Conservation (phyloP, 495 filamentous ascomycete species). For the Talaromyces wortmannii region DNA sequence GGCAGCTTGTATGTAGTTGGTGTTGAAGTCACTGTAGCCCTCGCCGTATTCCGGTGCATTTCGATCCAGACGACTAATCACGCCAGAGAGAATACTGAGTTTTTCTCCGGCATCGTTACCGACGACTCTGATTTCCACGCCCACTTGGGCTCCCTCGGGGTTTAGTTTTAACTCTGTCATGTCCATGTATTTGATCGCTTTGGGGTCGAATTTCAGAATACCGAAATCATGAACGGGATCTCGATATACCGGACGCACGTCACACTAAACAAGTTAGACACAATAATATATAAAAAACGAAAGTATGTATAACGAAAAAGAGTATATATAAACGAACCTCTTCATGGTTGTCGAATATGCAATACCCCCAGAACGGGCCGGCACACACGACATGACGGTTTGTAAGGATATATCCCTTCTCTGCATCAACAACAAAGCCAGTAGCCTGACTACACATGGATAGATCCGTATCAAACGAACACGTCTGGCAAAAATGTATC, state of each 20-base stretch:
- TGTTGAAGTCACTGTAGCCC: slow-evolving; percentile 99
- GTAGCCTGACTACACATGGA: slow-evolving; percentile 93
- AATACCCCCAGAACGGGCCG: slow-evolving; percentile 95
- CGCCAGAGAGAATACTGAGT: slow-evolving; percentile 93
- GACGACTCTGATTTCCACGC: slow-evolving; percentile 90
- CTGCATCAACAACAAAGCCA: slow-evolving; percentile 95
- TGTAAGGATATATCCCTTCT: slow-evolving; percentile 84
- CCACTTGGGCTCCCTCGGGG: slow-evolving; percentile 85
- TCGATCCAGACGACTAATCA: slow-evolving; percentile 90
- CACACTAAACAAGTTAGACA: slow-evolving; percentile 50
- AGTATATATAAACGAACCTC: slow-evolving; percentile 44
- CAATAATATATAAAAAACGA: neutral
- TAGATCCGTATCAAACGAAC: slow-evolving; percentile 93
- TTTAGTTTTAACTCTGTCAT: slow-evolving; percentile 71
- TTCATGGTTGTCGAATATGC: slow-evolving; percentile 97
- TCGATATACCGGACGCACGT: slow-evolving; percentile 95
- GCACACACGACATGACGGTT: slow-evolving; percentile 94
- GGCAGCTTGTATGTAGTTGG: slow-evolving; percentile 97
- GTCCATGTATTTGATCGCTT: slow-evolving; percentile 93
- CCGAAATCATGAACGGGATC: slow-evolving; percentile 99
- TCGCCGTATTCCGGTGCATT: slow-evolving; percentile 98
- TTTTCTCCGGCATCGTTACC: slow-evolving; percentile 99
- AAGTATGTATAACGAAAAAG: neutral
- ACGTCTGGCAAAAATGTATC: slow-evolving; percentile 98
- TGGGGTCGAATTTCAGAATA: slow-evolving; percentile 90